Conservation (phyloP, 345 rosid species). For the Theobroma cacao region DNA sequence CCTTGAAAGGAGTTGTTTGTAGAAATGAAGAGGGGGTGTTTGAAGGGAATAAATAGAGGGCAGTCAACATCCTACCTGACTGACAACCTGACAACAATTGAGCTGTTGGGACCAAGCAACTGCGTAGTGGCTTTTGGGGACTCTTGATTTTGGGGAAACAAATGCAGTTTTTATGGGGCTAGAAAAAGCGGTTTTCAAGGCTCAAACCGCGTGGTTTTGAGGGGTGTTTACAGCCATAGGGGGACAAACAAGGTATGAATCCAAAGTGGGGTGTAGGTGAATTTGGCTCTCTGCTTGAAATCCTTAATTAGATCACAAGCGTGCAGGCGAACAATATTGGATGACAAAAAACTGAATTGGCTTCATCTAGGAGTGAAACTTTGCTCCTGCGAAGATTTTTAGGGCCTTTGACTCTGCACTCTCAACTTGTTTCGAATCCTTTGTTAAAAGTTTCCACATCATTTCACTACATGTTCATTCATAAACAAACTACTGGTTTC, state of each 20-base stretch:
- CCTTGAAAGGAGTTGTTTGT: slow-evolving; percentile 29
- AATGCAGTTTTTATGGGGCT: slow-evolving; percentile 7
- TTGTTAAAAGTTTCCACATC: not conserved
- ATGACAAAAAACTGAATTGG: not conserved
- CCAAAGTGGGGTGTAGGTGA: not conserved
- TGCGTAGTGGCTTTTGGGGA: not conserved
- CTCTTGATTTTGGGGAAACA: slow-evolving; percentile 12
- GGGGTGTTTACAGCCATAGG: not conserved
- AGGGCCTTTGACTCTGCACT: not conserved
- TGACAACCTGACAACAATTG: slow-evolving; percentile 19
- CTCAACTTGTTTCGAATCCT: not conserved
- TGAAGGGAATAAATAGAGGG: slow-evolving; percentile 41
- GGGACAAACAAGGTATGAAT: slow-evolving; percentile 7
- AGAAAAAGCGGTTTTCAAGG: slow-evolving; percentile 6
- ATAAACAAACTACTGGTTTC: too few species aligned
- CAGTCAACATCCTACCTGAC: slow-evolving; percentile 32
- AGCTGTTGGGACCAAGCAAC: slow-evolving; percentile 31
- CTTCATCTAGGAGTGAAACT: not conserved
- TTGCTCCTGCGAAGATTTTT: not conserved
- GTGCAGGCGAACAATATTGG: not conserved
- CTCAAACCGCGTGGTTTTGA: slow-evolving; percentile 30
- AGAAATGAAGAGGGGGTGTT: slow-evolving; percentile 24
- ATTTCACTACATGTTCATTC: not conserved
- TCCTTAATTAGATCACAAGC: not conserved
- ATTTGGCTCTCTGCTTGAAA: not conserved